Evolutionary conservation across 2,329 filamentous ascomycete genomes (phyloP).

Genomic region (Trichoderma citrinoviride): DNA sequence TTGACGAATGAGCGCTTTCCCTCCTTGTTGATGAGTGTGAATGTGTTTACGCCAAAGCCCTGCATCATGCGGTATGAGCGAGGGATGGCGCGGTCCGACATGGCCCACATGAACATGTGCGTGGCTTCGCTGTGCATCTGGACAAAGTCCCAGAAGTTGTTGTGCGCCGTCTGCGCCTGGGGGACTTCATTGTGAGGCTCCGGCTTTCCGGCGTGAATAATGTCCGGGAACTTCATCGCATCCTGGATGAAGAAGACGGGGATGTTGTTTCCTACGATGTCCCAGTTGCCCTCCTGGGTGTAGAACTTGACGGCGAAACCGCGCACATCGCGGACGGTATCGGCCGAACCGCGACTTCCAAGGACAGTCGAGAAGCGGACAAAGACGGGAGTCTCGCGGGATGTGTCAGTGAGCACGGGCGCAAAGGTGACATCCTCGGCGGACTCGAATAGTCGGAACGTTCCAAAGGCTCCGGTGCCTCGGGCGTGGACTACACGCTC

Average conservation of each 20-base stretch:
- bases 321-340: constrained; percentile 82
- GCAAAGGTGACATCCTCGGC: constrained; percentile 66
- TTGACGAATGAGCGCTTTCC: constrained; percentile 73
- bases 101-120: constrained; percentile 77
- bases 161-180: constrained; percentile 68
- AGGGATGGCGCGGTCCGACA: constrained; percentile 72
- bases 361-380: constrained; percentile 74
- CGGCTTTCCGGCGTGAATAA: constrained; percentile 65
- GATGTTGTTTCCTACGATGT: constrained; percentile 67
- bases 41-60: constrained; percentile 82
- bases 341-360: constrained; percentile 71
- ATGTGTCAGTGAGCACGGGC: constrained; percentile 54
- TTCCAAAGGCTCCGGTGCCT: constrained; percentile 67
- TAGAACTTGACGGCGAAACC: constrained; percentile 63
- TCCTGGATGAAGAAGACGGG: constrained; percentile 71
- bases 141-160: constrained; percentile 76
- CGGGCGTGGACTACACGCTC: constrained; percentile 69
- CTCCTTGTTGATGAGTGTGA: constrained; percentile 63
- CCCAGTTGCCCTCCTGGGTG: constrained; percentile 68
- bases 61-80: constrained; percentile 82
- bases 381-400: constrained; percentile 48
- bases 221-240: constrained; percentile 62
- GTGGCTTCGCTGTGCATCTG: constrained; percentile 64
- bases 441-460: constrained; percentile 64
- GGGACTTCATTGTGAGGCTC: constrained; percentile 64